phyloP scores from a whole-genome alignment of 192 early-diverging fungal genomes.

The Kickxella alabastrina region DNA sequence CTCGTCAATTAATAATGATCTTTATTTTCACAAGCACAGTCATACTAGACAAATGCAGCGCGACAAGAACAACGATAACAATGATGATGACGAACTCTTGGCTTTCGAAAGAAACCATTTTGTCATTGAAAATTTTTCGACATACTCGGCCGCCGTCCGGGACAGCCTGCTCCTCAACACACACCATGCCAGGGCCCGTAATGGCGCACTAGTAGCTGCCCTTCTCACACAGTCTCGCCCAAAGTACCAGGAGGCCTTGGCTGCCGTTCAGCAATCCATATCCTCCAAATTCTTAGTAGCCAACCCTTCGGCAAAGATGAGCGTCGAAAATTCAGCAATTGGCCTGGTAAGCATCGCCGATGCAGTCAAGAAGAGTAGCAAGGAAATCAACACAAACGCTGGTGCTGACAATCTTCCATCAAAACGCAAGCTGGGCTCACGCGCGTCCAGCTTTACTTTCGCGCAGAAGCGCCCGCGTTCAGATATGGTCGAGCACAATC shows the following conservation, averaged over 20 bases:
- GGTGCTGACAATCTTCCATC: no score
- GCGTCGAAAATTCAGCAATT: neutral
- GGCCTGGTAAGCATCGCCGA: neutral
- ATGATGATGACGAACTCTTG: neutral
- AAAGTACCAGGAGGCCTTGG: neutral
- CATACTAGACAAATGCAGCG: no score
- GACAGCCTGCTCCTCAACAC: conserved; percentile 9
- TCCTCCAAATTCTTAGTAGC: neutral
- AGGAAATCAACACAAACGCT: no score
- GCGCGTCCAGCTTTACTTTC: no score
- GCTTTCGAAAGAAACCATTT: conserved; percentile 25
- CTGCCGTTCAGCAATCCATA: neutral
- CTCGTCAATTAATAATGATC: neutral
- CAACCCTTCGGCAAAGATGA: neutral
- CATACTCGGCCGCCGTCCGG: neutral
- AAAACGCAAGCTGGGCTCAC: no score
- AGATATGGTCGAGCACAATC: neutral
- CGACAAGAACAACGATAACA: no score
- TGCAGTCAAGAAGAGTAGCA: no score
- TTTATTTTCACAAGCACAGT: conserved; percentile 3
- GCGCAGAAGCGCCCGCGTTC: conserved; percentile 29
- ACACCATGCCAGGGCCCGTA: conserved; percentile 1
- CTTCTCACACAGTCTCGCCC: neutral
- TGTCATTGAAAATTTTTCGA: conserved; percentile 8
- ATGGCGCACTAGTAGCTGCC: neutral